These are phyloP conservation scores for Chytriomyces hyalinus DNA, from an alignment of 192 early-diverging fungal species.

Conservation along the genomic window DNA sequence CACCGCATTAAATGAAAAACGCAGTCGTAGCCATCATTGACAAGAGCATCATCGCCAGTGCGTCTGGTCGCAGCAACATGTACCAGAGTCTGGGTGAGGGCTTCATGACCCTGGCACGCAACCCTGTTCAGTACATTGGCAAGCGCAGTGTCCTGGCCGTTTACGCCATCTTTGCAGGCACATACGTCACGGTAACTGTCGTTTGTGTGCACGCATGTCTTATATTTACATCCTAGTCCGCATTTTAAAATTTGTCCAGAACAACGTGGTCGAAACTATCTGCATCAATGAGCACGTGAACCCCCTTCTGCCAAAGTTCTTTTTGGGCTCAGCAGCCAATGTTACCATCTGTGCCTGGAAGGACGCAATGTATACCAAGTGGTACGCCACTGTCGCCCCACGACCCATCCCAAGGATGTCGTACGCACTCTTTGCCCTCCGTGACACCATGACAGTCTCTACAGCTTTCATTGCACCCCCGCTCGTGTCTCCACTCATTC, in stretches of 20 bases:
- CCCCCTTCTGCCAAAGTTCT: slow-evolving; percentile 47
- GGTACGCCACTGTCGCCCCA: slow-evolving; percentile 42
- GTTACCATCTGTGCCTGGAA: slow-evolving; percentile 44
- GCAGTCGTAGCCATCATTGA: slow-evolving; percentile 54
- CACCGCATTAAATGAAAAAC: not conserved
- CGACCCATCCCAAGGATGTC: slow-evolving; percentile 40
- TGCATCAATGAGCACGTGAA: slow-evolving; percentile 37
- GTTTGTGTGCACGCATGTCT: not conserved
- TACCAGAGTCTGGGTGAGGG: slow-evolving; percentile 23
- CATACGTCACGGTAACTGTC: slow-evolving; percentile 40
- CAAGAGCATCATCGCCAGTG: slow-evolving; percentile 52
- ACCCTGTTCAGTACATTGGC: slow-evolving; percentile 33
- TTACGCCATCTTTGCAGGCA: slow-evolving; percentile 43
- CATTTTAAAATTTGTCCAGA: slow-evolving; percentile 3
- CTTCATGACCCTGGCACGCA: slow-evolving; percentile 26
- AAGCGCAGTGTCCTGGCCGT: slow-evolving; percentile 47
- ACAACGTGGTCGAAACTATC: slow-evolving; percentile 45
- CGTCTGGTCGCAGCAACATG: slow-evolving; percentile 42
- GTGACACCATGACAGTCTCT: slow-evolving; percentile 48
- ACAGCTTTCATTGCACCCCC: slow-evolving; percentile 50
- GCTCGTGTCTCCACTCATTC: slow-evolving; percentile 20
- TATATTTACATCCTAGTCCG: not conserved
- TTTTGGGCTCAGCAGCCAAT: slow-evolving; percentile 43
- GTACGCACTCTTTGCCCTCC: slow-evolving; percentile 38
- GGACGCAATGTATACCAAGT: slow-evolving; percentile 47